phyloP scores from a whole-genome alignment of 352 stramenopile genomes.

The Aphanomyces invadans region DNA sequence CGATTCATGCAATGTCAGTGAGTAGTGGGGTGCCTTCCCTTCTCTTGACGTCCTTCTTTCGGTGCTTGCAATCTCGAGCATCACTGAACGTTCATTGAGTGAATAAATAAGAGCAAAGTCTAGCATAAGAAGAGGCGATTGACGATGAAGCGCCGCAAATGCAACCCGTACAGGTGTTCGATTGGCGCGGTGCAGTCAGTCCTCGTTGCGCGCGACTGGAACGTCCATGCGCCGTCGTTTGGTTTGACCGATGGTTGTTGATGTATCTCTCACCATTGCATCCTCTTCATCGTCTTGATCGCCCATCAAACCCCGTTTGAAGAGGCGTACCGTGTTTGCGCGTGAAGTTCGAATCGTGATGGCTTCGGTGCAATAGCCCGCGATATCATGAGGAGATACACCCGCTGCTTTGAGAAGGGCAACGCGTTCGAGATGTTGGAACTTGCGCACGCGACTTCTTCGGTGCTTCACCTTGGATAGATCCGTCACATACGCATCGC shows the following conservation, averaged over 20 bases:
- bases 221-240: neutral
- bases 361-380: neutral
- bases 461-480: neutral
- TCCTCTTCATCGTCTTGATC: neutral
- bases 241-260: neutral
- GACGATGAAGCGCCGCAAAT: too few species aligned
- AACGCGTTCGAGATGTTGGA: constrained; percentile 12
- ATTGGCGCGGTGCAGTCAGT: too few species aligned
- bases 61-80: too few species aligned
- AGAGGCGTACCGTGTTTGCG: neutral
- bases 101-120: too few species aligned
- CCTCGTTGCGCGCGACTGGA: neutral
- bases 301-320: neutral
- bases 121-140: too few species aligned
- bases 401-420: neutral
- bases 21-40: too few species aligned
- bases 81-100: too few species aligned
- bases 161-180: too few species aligned
- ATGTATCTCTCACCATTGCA: neutral
- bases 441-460: constrained; percentile 10
- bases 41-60: too few species aligned
- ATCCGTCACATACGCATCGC: neutral
- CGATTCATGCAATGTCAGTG: too few species aligned
- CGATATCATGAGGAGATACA: neutral
- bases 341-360: constrained; percentile 4